Evolutionary conservation across 2,329 filamentous ascomycete genomes (phyloP).

Genomic region (Domatiomyces globalis): DNA sequence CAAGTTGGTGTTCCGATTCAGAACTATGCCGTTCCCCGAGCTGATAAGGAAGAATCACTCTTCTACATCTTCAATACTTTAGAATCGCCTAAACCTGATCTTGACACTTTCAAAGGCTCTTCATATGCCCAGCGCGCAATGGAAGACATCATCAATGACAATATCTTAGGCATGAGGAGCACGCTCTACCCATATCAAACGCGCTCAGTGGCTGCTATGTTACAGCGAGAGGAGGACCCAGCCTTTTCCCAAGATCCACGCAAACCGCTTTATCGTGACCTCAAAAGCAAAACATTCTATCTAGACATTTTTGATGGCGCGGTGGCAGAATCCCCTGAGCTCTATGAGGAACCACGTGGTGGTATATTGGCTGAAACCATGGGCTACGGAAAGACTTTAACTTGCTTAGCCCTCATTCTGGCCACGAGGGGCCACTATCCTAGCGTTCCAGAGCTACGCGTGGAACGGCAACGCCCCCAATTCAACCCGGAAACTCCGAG

Average conservation of each 20-base stretch:
- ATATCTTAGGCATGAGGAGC: constrained; percentile 35
- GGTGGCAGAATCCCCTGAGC: constrained; percentile 50
- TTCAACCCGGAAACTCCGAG: constrained; percentile 41
- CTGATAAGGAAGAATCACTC: constrained; percentile 29
- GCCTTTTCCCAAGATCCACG: constrained; percentile 58
- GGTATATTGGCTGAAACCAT: constrained; percentile 39
- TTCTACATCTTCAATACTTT: constrained; percentile 40
- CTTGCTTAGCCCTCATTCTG: constrained; percentile 63
- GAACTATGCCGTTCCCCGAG: constrained; percentile 9
- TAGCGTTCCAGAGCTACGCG: constrained; percentile 48
- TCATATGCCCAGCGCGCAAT: constrained; percentile 25
- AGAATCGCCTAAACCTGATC: constrained; percentile 25
- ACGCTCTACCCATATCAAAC: constrained; percentile 65
- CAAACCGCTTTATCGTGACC: constrained; percentile 46
- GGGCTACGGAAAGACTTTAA: constrained; percentile 68
- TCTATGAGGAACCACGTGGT: constrained; percentile 60
- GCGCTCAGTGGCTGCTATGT: constrained; percentile 66
- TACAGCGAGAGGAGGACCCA: constrained; percentile 61
- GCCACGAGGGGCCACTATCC: constrained; percentile 59
- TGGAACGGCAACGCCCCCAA: constrained; percentile 27
- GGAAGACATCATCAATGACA: constrained; percentile 22
- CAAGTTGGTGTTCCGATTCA: constrained; percentile 7
- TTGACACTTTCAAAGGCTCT: constrained; percentile 21
- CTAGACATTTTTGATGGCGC: constrained; percentile 51
- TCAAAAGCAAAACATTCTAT: constrained; percentile 51